A percentile compares a stretch with the other conserved stretches of the same genome.
Conservation (phyloP, 306 rosid species). For the Cicer cuneatum region DNA sequence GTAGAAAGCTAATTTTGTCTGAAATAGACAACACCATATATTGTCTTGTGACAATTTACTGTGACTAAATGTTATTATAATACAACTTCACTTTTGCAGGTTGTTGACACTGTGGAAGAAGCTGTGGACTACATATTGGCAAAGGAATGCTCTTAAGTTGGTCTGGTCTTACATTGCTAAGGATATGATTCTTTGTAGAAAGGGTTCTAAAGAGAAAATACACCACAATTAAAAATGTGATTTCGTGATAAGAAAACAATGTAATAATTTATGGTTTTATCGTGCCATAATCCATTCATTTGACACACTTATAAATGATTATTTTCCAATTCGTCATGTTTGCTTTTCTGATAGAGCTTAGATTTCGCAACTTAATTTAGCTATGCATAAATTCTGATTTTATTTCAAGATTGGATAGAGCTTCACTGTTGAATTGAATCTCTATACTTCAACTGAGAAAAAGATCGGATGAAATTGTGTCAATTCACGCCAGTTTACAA, state of each 20-base stretch:
- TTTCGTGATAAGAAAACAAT: conserved; percentile 22
- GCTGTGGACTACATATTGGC: conserved; percentile 67
- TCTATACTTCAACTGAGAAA: not conserved
- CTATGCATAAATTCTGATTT: not conserved
- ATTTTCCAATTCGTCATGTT: not conserved
- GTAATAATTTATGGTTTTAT: conserved; percentile 34
- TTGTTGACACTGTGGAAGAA: conserved; percentile 74
- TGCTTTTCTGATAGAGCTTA: conserved; percentile 9
- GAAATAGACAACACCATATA: conserved; percentile 18
- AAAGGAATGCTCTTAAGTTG: conserved; percentile 52
- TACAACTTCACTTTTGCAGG: conserved; percentile 55
- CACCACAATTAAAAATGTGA: conserved; percentile 12
- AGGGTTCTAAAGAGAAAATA: conserved; percentile 16
- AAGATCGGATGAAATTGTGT: not conserved
- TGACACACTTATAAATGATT: not conserved
- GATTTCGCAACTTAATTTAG: conserved; percentile 15
- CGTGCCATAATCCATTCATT: conserved; percentile 29
- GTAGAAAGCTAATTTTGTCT: not conserved
- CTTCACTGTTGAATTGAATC: conserved; percentile 1
- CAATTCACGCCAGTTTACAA: not conserved
- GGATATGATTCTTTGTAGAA: conserved; percentile 33
- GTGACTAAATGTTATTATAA: conserved; percentile 10
- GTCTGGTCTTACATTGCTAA: conserved; percentile 5
- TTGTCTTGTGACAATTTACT: not conserved
- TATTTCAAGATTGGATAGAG: conserved; percentile 14